Evolutionary conservation across 83 land plant species (phyloP).

Genomic region (Diphasiastrum complanatum): DNA sequence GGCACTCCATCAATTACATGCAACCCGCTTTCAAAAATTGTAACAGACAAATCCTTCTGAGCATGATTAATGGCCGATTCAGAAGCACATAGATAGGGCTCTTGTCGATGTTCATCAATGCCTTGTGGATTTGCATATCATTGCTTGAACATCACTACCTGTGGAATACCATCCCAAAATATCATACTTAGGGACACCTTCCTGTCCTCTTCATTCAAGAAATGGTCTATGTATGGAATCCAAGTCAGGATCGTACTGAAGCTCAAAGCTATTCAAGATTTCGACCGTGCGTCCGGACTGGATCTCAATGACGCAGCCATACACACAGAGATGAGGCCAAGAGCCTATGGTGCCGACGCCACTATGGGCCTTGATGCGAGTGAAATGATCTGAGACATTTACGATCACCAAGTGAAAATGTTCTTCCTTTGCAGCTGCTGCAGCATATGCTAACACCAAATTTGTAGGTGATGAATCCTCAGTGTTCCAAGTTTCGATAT

Average conservation of each 20-base stretch:
- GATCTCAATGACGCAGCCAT: conserved; percentile 86
- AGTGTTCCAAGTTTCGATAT: too few relatives aligned
- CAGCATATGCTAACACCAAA: too few relatives aligned
- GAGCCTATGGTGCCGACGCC: conserved; percentile 7
- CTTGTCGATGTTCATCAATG: too few relatives aligned
- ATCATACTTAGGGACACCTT: conserved; percentile 92
- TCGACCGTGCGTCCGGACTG: conserved; percentile 89
- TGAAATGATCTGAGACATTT: conserved; percentile 95
- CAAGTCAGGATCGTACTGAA: conserved; percentile 51
- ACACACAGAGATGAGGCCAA: conserved; percentile 47
- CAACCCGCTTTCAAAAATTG: too few relatives aligned
- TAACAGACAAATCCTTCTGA: too few relatives aligned
- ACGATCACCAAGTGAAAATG: conserved; percentile 92
- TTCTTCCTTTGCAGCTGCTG: too few relatives aligned
- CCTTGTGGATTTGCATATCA: conserved; percentile 90
- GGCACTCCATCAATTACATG: too few relatives aligned
- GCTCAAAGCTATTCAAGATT: conserved; percentile 97
- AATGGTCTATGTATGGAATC: conserved; percentile 61
- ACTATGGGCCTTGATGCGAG: conserved; percentile 74
- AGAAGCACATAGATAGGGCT: too few relatives aligned
- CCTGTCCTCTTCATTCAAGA: conserved; percentile 81
- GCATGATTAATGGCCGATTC: too few relatives aligned
- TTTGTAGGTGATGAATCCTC: too few relatives aligned
- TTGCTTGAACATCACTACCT: conserved; percentile 74
- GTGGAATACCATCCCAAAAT: conserved; percentile 96